phyloP scores from a whole-genome alignment of 805 yeast genomes.

The Lachancea sp. region DNA sequence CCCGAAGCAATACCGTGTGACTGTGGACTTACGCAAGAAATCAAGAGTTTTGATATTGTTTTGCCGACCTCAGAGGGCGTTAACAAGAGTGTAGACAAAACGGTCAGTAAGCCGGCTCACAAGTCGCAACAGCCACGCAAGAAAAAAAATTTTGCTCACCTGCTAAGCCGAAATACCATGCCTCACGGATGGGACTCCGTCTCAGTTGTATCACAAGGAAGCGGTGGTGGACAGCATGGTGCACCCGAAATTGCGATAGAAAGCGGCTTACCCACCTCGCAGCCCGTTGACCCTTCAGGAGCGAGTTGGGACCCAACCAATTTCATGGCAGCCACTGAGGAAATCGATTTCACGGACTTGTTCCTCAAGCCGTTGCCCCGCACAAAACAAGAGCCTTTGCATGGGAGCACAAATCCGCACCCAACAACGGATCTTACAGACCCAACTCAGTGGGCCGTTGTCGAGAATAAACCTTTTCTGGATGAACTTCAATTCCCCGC shows the following conservation, averaged over 20 bases:
- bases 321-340: slow-evolving; percentile 13
- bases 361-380: slow-evolving; percentile 24
- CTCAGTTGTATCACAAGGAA: neutral
- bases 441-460: neutral
- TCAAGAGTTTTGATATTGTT: slow-evolving; percentile 30
- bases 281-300: neutral
- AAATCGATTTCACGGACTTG: slow-evolving; percentile 32
- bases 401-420: neutral
- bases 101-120: slow-evolving; percentile 10
- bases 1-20: slow-evolving; percentile 32
- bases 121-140: slow-evolving; percentile 4
- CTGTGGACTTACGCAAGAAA: slow-evolving; percentile 34
- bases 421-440: neutral
- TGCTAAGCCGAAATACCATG: slow-evolving; percentile 5
- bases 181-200: slow-evolving; percentile 2
- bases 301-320: slow-evolving; percentile 1
- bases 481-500: slow-evolving; percentile 3
- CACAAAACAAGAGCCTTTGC: slow-evolving; percentile 1
- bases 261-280: neutral
- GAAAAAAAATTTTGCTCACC: slow-evolving; percentile 4
- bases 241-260: neutral
- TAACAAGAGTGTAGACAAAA: slow-evolving; percentile 6
- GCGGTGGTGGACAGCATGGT: neutral
- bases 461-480: neutral
- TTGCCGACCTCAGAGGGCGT: slow-evolving; percentile 24